These are phyloP conservation scores for Thalassiosira profunda DNA, from an alignment of 108 stramenopile genomes.

Conservation along the genomic window DNA sequence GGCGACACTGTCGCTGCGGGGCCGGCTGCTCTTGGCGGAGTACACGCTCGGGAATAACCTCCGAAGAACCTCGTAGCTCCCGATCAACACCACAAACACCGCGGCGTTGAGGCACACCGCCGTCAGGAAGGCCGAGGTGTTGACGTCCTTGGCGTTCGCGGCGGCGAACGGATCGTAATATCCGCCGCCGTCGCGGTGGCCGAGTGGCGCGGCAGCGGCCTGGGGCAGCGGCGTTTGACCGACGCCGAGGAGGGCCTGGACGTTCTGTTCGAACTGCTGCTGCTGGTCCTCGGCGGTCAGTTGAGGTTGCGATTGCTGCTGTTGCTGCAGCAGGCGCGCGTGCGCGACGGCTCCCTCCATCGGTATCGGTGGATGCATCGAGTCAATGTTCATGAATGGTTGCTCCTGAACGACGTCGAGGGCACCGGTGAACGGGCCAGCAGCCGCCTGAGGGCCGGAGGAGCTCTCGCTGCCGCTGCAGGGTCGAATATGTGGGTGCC, in stretches of 20 bases:
- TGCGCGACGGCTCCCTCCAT: too few species aligned
- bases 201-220: neutral
- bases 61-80: slow-evolving; percentile 73
- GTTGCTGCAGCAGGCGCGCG: too few species aligned
- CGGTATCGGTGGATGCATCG: too few species aligned
- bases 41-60: slow-evolving; percentile 75
- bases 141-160: slow-evolving; percentile 61
- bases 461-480: too few species aligned
- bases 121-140: slow-evolving; percentile 78
- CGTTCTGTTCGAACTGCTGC: slow-evolving; percentile 50
- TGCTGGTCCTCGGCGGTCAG: slow-evolving; percentile 21
- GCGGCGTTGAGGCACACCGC: slow-evolving; percentile 69
- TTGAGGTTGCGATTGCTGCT: neutral
- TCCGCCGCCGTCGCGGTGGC: neutral
- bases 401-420: too few species aligned
- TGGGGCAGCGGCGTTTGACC: slow-evolving; percentile 13
- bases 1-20: neutral
- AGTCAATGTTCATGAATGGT: too few species aligned
- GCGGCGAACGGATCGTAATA: slow-evolving; percentile 30
- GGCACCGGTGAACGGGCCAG: too few species aligned
- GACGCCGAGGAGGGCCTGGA: slow-evolving; percentile 44
- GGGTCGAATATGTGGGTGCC: too few species aligned
- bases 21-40: slow-evolving; percentile 36
- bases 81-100: slow-evolving; percentile 70
- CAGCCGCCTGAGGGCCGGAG: too few species aligned